Conservation (phyloP, 164 flowering plant genomes). For the Annona squamosa region DNA sequence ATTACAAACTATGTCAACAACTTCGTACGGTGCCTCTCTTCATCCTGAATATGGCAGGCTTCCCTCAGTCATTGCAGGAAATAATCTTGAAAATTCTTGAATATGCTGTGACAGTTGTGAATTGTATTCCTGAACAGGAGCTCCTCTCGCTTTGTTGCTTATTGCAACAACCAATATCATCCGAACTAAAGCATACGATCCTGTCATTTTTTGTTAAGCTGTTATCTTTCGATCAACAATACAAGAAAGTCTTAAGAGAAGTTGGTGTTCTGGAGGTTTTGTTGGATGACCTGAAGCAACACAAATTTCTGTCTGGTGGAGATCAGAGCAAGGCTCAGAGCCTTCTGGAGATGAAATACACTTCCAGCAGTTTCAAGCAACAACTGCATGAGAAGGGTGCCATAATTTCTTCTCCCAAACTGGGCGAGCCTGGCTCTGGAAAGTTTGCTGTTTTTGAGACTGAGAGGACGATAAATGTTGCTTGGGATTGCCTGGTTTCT, state of each 20-base stretch:
- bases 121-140: conserved; percentile 97
- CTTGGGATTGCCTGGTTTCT: conserved; percentile 93
- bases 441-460: conserved; percentile 76
- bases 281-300: conserved; percentile 86
- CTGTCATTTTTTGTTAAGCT: conserved; percentile 94
- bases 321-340: conserved; percentile 38
- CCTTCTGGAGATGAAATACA: conserved; percentile 47
- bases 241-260: conserved; percentile 91
- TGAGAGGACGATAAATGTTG: conserved; percentile 62
- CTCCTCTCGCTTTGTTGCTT: conserved; percentile 93
- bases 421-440: conserved; percentile 70
- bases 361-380: conserved; percentile 75
- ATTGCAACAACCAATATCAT: conserved; percentile 81
- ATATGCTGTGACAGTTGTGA: conserved; percentile 98
- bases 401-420: conserved; percentile 82
- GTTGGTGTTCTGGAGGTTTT: conserved; percentile 95
- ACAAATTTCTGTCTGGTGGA: conserved; percentile 60
- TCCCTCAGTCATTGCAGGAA: conserved; percentile 81
- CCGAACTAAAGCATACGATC: conserved; percentile 78
- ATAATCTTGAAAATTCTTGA: conserved; percentile 90
- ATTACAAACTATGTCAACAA: conserved; percentile 89
- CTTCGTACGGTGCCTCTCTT: conserved; percentile 90
- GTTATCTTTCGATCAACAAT: conserved; percentile 93
- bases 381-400: conserved; percentile 72
- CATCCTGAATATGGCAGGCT: conserved; percentile 85